phyloP scores from a whole-genome alignment of 352 stramenopile genomes.

The Phytopythium kandeliae region DNA sequence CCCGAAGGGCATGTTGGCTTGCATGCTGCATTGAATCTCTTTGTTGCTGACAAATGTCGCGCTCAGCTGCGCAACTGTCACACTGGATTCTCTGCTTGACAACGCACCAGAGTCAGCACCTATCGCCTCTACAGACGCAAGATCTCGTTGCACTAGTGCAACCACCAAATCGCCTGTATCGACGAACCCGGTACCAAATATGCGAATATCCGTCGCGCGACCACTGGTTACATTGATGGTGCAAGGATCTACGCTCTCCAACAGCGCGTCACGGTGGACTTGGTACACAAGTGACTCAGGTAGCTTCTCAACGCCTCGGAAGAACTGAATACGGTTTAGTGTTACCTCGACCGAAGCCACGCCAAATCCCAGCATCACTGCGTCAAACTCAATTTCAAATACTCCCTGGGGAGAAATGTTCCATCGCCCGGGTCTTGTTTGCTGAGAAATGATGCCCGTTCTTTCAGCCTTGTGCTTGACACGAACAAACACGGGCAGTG shows the following conservation, averaged over 20 bases:
- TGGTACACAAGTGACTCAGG: slow-evolving; percentile 38
- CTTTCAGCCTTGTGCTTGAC: slow-evolving; percentile 46
- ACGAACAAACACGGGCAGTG: slow-evolving; percentile 47
- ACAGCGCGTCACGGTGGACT: slow-evolving; percentile 39
- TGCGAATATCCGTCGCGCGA: slow-evolving; percentile 40
- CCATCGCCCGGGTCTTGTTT: slow-evolving; percentile 45
- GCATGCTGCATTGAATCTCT: slow-evolving; percentile 56
- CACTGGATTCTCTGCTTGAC: neutral
- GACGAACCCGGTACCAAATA: slow-evolving; percentile 52
- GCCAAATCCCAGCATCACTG: slow-evolving; percentile 48
- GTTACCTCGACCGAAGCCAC: slow-evolving; percentile 39
- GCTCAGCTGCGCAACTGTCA: slow-evolving; percentile 35
- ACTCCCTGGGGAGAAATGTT: slow-evolving; percentile 41
- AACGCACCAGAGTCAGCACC: too few species aligned
- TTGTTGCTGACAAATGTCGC: slow-evolving; percentile 37
- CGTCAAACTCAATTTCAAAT: slow-evolving; percentile 61
- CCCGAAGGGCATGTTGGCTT: slow-evolving; percentile 62
- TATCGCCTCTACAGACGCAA: slow-evolving; percentile 10
- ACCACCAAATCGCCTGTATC: slow-evolving; percentile 63
- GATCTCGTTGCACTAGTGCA: slow-evolving; percentile 30
- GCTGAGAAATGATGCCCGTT: slow-evolving; percentile 42
- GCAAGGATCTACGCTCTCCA: slow-evolving; percentile 41
- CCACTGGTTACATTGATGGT: slow-evolving; percentile 56
- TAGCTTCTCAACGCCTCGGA: slow-evolving; percentile 29
- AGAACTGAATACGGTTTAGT: slow-evolving; percentile 48